Conservation (phyloP, 768 basidiomycete genomes). For the Lactarius sp. region DNA sequence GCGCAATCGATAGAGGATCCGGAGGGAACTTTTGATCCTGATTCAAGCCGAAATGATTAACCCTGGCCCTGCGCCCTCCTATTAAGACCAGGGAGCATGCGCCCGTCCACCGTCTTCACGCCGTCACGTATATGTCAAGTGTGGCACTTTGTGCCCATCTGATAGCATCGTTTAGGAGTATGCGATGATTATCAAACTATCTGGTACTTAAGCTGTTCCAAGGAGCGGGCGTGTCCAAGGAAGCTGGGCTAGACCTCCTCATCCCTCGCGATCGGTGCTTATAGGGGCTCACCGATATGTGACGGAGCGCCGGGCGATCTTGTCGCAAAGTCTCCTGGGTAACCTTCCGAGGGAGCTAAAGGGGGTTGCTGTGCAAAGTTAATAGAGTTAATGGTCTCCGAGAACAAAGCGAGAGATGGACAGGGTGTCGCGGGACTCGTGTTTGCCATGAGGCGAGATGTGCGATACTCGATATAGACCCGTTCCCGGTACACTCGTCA, state of each 20-base stretch:
- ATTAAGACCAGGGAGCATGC: not conserved
- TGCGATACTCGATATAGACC: slow-evolving; percentile 14
- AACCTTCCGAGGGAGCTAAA: not conserved
- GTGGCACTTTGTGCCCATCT: slow-evolving; percentile 19
- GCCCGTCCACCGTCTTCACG: slow-evolving; percentile 6
- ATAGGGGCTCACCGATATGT: slow-evolving; percentile 6
- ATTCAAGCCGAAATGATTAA: not conserved
- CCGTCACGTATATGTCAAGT: slow-evolving; percentile 1
- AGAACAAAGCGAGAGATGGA: not conserved
- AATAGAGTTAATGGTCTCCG: not conserved
- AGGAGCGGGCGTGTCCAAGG: slow-evolving; percentile 3
- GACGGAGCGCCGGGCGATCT: slow-evolving; percentile 9
- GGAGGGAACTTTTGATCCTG: not conserved
- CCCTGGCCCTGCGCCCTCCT: slow-evolving; percentile 14
- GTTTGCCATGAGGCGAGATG: slow-evolving; percentile 17
- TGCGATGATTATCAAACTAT: slow-evolving; percentile 15
- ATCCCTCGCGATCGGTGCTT: slow-evolving; percentile 8
- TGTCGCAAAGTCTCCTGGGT: not conserved
- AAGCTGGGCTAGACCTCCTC: slow-evolving; percentile 1
- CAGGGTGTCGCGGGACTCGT: slow-evolving; percentile 7
- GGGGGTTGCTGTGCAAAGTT: slow-evolving; percentile 1
- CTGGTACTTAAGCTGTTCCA: not conserved
- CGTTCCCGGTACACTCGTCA: slow-evolving; percentile 14
- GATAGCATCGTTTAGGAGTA: slow-evolving; percentile 11
- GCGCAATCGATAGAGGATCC: slow-evolving; percentile 11